Evolutionary conservation across 1,139 yeast genomes (phyloP), one percentile per base, ranked within the genome.

Genomic region (Protomyces lactucae-debilis): DNA sequence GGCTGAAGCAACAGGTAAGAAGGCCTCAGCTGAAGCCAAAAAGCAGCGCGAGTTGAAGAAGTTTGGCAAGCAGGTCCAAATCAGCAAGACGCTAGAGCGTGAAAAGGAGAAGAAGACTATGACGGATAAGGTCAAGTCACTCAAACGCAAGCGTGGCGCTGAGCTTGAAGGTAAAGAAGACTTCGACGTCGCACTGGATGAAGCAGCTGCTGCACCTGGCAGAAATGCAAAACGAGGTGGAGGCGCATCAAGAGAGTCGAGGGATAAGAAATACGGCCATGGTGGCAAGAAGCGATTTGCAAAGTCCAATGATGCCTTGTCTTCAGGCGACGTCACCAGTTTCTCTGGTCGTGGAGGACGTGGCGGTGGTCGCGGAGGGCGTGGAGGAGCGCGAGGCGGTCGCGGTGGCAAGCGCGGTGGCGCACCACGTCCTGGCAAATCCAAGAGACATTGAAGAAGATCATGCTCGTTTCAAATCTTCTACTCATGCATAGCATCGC

Each of bases 21-120:
- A 88, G 77, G 97, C 97, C 1, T 82, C 91, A 59, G 95, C 89
- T 76, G 98, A 91, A 65, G 96, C 98, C 45, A 88, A 88, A 79
- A 87, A 87, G 76, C 98, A 93, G 79, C 86, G 99, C 77, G 87
- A 87, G 70, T 84, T 93, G 76, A 93, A 92, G 86, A 93, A 93
- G 80, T 92, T 90, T 71, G 99, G 99, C 77, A 93, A 93, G 79
- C 96, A 92, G 79, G 98, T 92, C 52, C 98, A 92, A 79, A 84
- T 88, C 72, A 96, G 90, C 70, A 91, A 96, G 61, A 82, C 92
- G 73, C 97, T 91, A 78, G 91, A 89, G 72, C 88, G 98, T 78
- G 96, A 92, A 74, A 87, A 89, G 80, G 95, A 91, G 73, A 93
- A 92, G 87, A 85, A 84, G 74, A 97, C 90, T 55, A 86, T 97